These are phyloP conservation scores for Beta lomatogona DNA, from an alignment of 179 eudicot species.

Conservation along the genomic window DNA sequence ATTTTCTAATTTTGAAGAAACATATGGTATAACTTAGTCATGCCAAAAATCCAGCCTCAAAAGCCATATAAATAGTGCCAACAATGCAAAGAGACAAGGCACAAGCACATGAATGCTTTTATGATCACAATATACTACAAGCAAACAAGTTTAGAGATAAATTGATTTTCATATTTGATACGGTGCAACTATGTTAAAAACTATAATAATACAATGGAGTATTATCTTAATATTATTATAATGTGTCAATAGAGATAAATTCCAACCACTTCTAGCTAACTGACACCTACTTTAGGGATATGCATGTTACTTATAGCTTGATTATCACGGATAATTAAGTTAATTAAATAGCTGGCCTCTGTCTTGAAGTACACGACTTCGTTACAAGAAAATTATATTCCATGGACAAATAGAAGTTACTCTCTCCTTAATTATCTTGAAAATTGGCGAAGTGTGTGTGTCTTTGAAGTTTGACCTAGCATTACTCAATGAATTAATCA, in stretches of 20 bases:
- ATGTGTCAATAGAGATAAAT: neutral
- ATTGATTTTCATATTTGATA: neutral
- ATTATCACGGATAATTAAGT: constrained; percentile 20
- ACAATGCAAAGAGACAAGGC: neutral
- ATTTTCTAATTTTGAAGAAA: too few relatives aligned
- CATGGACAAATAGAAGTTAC: neutral
- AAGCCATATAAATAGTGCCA: neutral
- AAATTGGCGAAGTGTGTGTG: neutral
- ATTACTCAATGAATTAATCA: constrained; percentile 2
- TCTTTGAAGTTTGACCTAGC: neutral
- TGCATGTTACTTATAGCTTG: constrained; percentile 33
- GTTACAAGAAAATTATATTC: constrained; percentile 11
- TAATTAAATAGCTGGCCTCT: constrained; percentile 11
- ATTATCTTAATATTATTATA: neutral
- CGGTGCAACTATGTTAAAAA: neutral
- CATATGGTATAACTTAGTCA: too few relatives aligned
- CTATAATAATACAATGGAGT: neutral
- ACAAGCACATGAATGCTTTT: neutral
- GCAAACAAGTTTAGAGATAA: neutral
- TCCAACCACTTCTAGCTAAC: constrained; percentile 12
- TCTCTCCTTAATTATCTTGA: neutral
- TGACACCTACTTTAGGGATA: neutral
- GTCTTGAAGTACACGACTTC: constrained; percentile 18
- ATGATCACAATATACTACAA: neutral
- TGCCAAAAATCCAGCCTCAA: too few relatives aligned